Conservation (phyloP, 768 basidiomycete genomes). For the Suillus hirtellus region DNA sequence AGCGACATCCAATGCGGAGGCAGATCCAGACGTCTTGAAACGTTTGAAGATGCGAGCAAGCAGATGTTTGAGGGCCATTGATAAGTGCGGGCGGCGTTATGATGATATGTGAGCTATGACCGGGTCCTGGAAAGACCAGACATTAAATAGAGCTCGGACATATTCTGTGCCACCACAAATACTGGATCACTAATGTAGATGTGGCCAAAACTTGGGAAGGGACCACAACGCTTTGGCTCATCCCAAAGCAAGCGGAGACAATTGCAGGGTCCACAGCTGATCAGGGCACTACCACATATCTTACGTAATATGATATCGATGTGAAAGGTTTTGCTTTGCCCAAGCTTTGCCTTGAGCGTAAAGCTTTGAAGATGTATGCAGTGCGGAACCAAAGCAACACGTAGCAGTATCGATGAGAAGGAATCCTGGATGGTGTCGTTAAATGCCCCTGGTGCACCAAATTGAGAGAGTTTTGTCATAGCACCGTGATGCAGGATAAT, state of each 20-base stretch:
- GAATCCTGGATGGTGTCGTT: neutral
- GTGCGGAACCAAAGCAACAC: neutral
- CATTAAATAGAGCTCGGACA: constrained; percentile 1
- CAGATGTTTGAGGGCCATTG: constrained; percentile 1
- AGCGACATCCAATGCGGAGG: neutral
- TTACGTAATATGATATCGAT: neutral
- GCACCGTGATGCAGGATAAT: neutral
- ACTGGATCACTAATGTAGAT: neutral
- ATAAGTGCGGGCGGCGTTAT: neutral
- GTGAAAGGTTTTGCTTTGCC: neutral
- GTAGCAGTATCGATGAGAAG: neutral
- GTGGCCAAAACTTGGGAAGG: constrained; percentile 1
- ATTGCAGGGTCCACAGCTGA: neutral
- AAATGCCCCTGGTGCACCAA: neutral
- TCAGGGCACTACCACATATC: neutral
- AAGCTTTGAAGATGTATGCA: neutral
- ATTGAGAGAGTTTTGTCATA: constrained; percentile 1
- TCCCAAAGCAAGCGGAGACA: neutral
- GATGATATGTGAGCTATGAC: neutral
- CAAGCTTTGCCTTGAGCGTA: neutral
- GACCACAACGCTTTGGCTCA: constrained; percentile 4
- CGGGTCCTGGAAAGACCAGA: neutral
- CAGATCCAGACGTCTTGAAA: neutral
- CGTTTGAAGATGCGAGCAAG: constrained; percentile 4
- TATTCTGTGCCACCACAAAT: neutral